Evolutionary conservation across 257 asterid species (phyloP).

Genomic region (Nicotiana benthamiana): DNA sequence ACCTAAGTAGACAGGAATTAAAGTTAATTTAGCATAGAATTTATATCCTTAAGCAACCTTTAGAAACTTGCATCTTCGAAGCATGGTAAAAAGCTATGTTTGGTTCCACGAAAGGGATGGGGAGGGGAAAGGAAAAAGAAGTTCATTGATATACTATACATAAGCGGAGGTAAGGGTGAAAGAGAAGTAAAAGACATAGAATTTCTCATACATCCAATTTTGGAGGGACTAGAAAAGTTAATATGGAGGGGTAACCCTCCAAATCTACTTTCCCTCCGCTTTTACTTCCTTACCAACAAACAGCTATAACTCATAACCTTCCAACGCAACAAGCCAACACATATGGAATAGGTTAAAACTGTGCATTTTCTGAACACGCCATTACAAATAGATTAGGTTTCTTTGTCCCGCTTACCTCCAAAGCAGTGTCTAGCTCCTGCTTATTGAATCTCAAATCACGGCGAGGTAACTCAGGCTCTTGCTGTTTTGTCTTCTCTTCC

Average conservation of each 20-base stretch:
- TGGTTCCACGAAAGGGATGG: not conserved
- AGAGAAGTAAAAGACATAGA: slow-evolving; percentile 1
- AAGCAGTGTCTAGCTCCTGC: slow-evolving; percentile 64
- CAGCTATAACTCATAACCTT: not conserved
- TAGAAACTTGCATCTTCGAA: not conserved
- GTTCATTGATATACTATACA: not conserved
- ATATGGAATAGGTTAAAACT: not conserved
- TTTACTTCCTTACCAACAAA: not conserved
- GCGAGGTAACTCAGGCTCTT: slow-evolving; percentile 33
- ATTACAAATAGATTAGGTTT: not conserved
- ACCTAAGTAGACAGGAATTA: slow-evolving; percentile 39
- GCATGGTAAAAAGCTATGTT: not conserved
- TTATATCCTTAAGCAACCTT: not conserved
- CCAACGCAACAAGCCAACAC: not conserved
- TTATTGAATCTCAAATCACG: slow-evolving; percentile 44
- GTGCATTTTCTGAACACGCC: not conserved
- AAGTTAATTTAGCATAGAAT: slow-evolving; percentile 5
- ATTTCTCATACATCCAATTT: not conserved
- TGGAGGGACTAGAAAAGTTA: not conserved
- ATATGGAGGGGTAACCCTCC: not conserved
- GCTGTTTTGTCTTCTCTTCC: slow-evolving; percentile 53
- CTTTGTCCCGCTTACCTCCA: slow-evolving; percentile 53
- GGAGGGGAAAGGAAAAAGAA: not conserved
- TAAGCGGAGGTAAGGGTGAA: not conserved
- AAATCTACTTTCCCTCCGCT: not conserved